These are phyloP conservation scores for Lanmaoa rubissima DNA, from an alignment of 768 basidiomycete species.

Conservation along the genomic window DNA sequence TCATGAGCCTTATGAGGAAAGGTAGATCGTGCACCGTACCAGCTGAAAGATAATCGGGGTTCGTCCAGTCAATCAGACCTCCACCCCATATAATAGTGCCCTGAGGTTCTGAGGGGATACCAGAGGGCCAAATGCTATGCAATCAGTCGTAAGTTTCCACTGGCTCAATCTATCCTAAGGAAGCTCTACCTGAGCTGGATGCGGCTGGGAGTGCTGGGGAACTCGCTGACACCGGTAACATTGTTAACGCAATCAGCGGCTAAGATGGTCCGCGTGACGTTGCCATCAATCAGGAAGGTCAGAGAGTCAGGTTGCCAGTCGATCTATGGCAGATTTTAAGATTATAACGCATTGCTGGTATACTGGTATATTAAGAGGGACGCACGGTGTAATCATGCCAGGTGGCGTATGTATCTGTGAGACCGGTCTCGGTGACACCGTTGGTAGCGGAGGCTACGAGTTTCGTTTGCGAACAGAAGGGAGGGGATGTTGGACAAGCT, in stretches of 20 bases:
- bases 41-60: slow-evolving; percentile 72
- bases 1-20: background rate
- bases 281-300: slow-evolving; percentile 68
- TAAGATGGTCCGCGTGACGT: slow-evolving; percentile 64
- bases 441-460: slow-evolving; percentile 44
- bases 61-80: slow-evolving; percentile 78
- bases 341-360: background rate
- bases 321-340: slow-evolving; percentile 43
- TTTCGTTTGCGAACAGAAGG: background rate
- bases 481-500: slow-evolving; percentile 23
- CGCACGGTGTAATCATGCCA: slow-evolving; percentile 78
- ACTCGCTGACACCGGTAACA: slow-evolving; percentile 53
- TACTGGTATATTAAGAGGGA: background rate
- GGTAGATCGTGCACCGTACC: slow-evolving; percentile 34
- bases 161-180: background rate
- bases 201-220: slow-evolving; percentile 76
- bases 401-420: slow-evolving; percentile 63
- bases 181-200: slow-evolving; percentile 70
- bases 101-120: slow-evolving; percentile 53
- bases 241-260: slow-evolving; percentile 55
- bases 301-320: slow-evolving; percentile 76
- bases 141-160: slow-evolving; percentile 3
- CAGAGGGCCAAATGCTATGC: slow-evolving; percentile 75
- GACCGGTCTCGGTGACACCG: slow-evolving; percentile 46
- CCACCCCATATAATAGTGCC: slow-evolving; percentile 82